phyloP scores from a whole-genome alignment of 257 asterid genomes.

The Ocimum tenuiflorum region DNA sequence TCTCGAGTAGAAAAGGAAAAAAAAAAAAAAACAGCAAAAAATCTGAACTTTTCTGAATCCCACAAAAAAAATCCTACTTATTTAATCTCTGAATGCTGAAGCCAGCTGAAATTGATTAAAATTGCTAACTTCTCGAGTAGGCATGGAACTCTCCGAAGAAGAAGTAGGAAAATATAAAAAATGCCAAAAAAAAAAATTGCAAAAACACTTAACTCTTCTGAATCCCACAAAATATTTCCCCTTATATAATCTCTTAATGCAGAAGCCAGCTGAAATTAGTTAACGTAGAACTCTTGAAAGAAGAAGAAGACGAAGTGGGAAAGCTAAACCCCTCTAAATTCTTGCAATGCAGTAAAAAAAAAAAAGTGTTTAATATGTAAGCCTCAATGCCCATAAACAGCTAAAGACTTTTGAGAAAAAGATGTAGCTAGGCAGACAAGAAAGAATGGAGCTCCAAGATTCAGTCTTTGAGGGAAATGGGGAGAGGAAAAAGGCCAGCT shows the following conservation, averaged over 20 bases:
- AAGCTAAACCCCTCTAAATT: not conserved
- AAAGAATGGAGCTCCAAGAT: slow-evolving; percentile 27
- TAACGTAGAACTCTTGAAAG: not conserved
- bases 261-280: not conserved
- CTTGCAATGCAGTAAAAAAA: not conserved
- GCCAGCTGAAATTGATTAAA: not conserved
- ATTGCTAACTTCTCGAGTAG: not conserved
- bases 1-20: not conserved
- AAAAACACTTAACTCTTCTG: slow-evolving; percentile 4
- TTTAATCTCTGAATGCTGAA: slow-evolving; percentile 8
- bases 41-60: slow-evolving; percentile 10
- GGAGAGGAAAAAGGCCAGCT: slow-evolving; percentile 17
- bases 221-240: not conserved
- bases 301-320: not conserved
- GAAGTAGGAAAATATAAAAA: not conserved
- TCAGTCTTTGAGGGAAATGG: slow-evolving; percentile 27
- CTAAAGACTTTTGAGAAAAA: not conserved
- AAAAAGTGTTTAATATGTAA: not conserved
- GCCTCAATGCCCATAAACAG: slow-evolving; percentile 3
- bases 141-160: not conserved
- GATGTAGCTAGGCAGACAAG: not conserved
- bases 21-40: not conserved
- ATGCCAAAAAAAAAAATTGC: too few species aligned
- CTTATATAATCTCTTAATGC: slow-evolving; percentile 7
- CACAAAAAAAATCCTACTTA: not conserved